Conservation (phyloP, 441 rosid genomes). For the Viola pubescens region DNA sequence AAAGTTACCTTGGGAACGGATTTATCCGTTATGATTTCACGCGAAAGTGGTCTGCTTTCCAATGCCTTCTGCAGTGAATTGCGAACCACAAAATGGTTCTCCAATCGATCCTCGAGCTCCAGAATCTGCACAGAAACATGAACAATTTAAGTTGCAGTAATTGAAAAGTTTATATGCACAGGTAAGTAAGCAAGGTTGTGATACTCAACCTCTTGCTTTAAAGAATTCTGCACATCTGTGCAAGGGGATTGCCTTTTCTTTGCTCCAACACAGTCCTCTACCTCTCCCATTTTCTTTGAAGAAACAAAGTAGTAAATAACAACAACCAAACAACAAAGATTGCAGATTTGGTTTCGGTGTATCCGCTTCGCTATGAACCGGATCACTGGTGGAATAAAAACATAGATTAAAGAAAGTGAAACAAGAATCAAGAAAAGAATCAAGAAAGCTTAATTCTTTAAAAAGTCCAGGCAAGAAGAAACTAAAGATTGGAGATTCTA, state of each 20-base stretch:
- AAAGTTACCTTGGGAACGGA: slow-evolving; percentile 46
- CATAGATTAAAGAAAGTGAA: too few relatives aligned
- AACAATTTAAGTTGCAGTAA: too few relatives aligned
- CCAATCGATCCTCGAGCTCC: slow-evolving; percentile 41
- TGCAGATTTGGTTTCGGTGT: too few relatives aligned
- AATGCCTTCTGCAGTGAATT: slow-evolving; percentile 52
- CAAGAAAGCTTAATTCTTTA: too few relatives aligned
- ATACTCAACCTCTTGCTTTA: slow-evolving; percentile 47
- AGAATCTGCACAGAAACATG: slow-evolving; percentile 34
- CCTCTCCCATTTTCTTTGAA: slow-evolving; percentile 34
- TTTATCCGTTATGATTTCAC: slow-evolving; percentile 31
- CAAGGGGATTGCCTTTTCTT: slow-evolving; percentile 19
- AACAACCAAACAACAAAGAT: too few relatives aligned
- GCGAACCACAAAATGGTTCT: slow-evolving; percentile 43
- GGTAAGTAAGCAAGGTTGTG: neutral
- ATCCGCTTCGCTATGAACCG: too few relatives aligned
- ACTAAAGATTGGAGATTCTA: neutral
- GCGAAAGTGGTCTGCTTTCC: slow-evolving; percentile 28
- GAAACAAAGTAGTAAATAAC: neutral
- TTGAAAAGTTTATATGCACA: too few relatives aligned
- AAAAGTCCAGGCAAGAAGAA: neutral
- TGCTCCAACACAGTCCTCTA: slow-evolving; percentile 25
- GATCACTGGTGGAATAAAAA: too few relatives aligned
- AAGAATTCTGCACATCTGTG: slow-evolving; percentile 23
- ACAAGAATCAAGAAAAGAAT: too few relatives aligned